phyloP scores from a whole-genome alignment of 345 rosid genomes.

The Noccaea bulbosa region DNA sequence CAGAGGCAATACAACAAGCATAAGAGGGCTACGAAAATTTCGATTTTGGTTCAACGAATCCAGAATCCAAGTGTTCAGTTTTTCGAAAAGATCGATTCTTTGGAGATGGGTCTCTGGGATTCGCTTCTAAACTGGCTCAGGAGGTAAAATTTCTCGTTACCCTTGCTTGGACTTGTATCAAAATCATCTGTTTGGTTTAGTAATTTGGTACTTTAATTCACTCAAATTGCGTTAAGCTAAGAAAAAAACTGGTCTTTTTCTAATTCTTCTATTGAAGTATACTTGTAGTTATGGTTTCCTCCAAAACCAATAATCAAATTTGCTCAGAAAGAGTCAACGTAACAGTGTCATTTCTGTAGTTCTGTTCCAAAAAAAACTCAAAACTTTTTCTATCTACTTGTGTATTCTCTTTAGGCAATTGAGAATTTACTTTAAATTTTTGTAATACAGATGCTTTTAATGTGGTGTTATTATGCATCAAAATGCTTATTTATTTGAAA shows the following conservation, averaged over 20 bases:
- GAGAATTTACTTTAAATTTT: background rate
- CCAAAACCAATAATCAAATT: background rate
- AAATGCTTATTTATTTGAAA: background rate
- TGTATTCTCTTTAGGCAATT: background rate
- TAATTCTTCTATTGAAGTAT: constrained; percentile 11
- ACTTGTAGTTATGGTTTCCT: constrained; percentile 7
- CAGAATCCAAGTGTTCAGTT: background rate
- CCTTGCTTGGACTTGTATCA: background rate
- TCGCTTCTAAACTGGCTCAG: constrained; percentile 48
- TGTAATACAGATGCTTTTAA: background rate
- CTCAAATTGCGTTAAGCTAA: background rate
- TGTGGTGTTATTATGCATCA: background rate
- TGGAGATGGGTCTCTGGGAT: constrained; percentile 48
- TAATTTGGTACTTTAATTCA: background rate
- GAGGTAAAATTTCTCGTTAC: constrained; percentile 22
- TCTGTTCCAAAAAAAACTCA: background rate
- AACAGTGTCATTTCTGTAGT: background rate
- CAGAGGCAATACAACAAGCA: background rate
- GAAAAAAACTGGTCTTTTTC: background rate
- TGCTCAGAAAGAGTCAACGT: background rate
- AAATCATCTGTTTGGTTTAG: constrained; percentile 5
- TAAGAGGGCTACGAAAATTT: background rate
- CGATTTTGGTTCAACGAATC: background rate
- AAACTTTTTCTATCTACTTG: background rate
- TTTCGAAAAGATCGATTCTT: constrained; percentile 16